Base-by-base conservation (phyloP, 176 grass and related monocot species). In the Eragrostis nindensis region DNA sequence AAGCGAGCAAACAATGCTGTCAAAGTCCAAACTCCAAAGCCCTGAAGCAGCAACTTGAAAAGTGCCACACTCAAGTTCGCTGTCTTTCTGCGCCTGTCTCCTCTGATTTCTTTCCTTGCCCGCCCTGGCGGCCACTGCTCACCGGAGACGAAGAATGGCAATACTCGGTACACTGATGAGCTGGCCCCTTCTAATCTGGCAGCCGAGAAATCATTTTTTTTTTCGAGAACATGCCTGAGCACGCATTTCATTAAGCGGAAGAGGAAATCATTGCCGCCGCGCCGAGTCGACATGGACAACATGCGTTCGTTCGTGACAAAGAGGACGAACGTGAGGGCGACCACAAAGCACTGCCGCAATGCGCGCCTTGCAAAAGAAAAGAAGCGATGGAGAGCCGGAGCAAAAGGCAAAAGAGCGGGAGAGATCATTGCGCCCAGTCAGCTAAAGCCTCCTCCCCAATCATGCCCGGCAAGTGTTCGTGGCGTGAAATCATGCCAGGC, bases 391-490 rank as follows among this genome's bases (percentile, higher is more conserved):
- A 6, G 29, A n/a, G 60, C 22, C 2, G 38, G 21, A 5, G 17
- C 3, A 12, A 17, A 38, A 73, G 64, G 25, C 0, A 4, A 50
- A 59, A 17, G 13, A 15, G 44, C 1, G 15, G 22, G 48, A 13
- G 46, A 9, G 14, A 78, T 83, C n/a, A 66, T 73, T 21, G 85
- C 73, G 45, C 36, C 30, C n/a, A 53, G 8, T 39, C 54, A 54
- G 52, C 30, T 42, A 43, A 73, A 59, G 39, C 39, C 52, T n/a
- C 17, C 42, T 38, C 13, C 42, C 11, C 4, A 42, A 79, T 52
- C 68, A 72, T 73, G 68, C 6, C 81, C 75, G 42, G 52, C 85
- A 77, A 77, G 7, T 36, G 22, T 19, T 83, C 49, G 32, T 61
- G 61, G 61, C 43, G 16, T 63, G 66, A 82, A 82, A 77, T 82